A percentile compares a stretch with the other conserved stretches of the same genome.
Conservation (phyloP, 805 yeast species). For the Candida chilensis region DNA sequence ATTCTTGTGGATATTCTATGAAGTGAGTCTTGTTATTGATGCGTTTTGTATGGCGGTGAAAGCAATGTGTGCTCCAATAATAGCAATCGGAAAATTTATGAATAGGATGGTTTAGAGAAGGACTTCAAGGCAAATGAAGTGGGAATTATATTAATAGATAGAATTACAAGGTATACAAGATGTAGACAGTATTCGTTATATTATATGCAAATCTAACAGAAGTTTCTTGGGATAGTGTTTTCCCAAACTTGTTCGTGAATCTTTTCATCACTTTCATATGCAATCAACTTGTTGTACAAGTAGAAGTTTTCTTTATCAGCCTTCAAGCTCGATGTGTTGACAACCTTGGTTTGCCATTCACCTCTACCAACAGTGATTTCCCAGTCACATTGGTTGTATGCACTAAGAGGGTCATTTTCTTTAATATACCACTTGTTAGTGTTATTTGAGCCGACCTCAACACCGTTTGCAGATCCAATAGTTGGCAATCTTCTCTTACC, state of each 20-base stretch:
- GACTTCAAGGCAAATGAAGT: too few relatives aligned
- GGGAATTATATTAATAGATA: too few relatives aligned
- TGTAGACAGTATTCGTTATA: too few relatives aligned
- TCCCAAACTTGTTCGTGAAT: constrained; percentile 23
- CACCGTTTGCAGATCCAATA: constrained; percentile 20
- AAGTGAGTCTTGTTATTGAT: constrained; percentile 27
- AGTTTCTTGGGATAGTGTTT: constrained; percentile 20
- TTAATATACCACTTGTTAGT: constrained; percentile 26
- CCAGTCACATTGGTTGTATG: constrained; percentile 28
- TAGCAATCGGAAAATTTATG: constrained; percentile 33
- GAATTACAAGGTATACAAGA: too few relatives aligned
- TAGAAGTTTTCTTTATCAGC: constrained; percentile 20
- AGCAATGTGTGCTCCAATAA: constrained; percentile 36
- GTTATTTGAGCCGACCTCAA: constrained; percentile 29
- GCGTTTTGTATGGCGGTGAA: constrained; percentile 34
- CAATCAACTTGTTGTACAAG: constrained; percentile 18
- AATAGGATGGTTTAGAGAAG: constrained; percentile 15
- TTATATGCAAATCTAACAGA: too few relatives aligned
- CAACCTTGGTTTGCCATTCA: constrained; percentile 25
- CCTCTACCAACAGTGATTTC: constrained; percentile 30
- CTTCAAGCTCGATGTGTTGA: constrained; percentile 16
- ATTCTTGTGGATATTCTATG: constrained; percentile 31
- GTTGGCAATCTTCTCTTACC: constrained; percentile 22
- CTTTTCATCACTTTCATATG: constrained; percentile 18
- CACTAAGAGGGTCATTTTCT: constrained; percentile 26